A percentile compares a stretch with the other conserved stretches of the same genome.
Evolutionary conservation across 2,329 filamentous ascomycete species (phyloP).

Genomic region (Endothia cerciana): DNA sequence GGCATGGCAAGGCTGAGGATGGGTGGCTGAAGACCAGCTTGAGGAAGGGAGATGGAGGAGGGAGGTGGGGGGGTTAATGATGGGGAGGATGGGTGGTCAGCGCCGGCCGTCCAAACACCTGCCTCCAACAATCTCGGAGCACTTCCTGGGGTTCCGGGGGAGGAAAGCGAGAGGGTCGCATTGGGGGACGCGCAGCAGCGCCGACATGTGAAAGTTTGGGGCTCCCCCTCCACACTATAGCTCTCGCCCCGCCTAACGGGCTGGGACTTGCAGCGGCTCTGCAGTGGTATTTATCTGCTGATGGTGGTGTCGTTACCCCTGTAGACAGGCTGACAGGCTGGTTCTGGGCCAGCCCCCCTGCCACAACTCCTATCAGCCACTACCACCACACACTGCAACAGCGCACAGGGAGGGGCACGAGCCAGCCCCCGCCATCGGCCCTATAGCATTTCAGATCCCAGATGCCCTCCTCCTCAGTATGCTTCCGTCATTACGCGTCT

Average conservation of each 20-base stretch:
- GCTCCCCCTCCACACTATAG: neutral
- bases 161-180: neutral
- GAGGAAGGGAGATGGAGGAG: neutral
- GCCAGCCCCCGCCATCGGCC: too few species aligned
- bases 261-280: neutral
- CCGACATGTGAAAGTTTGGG: conserved; percentile 7
- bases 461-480: too few species aligned
- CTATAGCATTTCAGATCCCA: too few species aligned
- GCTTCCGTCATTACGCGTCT: too few species aligned
- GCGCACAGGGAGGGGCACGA: too few species aligned
- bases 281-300: neutral
- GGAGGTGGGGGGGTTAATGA: neutral
- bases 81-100: neutral
- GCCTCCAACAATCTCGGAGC: neutral
- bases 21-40: neutral
- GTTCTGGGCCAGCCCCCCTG: too few species aligned
- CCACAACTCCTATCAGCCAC: too few species aligned
- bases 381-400: too few species aligned
- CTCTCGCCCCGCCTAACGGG: neutral
- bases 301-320: too few species aligned
- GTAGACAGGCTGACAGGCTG: too few species aligned
- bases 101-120: neutral
- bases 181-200: neutral
- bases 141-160: neutral
- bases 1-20: too few species aligned